These are phyloP conservation scores for Fusarium proliferatum DNA, from an alignment of 2,329 filamentous ascomycete species.

Conservation along the genomic window DNA sequence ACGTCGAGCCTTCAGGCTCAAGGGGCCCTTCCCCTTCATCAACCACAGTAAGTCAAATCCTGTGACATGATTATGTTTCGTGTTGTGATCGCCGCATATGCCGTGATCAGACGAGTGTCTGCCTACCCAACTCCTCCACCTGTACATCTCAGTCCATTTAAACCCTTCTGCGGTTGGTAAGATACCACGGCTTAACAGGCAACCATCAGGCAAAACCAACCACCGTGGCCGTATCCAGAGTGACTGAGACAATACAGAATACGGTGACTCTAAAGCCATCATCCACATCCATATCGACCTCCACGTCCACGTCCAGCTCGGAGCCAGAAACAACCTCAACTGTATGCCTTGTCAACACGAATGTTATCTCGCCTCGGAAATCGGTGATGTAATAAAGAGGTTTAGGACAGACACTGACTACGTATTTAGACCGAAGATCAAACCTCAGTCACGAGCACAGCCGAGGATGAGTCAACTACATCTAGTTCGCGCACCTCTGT, in stretches of 20 bases:
- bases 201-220: conserved; percentile 45
- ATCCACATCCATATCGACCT: conserved; percentile 39
- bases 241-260: conserved; percentile 52
- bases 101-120: conserved; percentile 43
- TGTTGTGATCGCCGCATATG: conserved; percentile 33
- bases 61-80: conserved; percentile 24
- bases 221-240: conserved; percentile 45
- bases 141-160: conserved; percentile 23
- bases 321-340: conserved; percentile 47
- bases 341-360: conserved; percentile 52
- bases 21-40: conserved; percentile 41
- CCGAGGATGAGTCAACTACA: conserved; percentile 27
- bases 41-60: conserved; percentile 45
- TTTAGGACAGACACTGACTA: conserved; percentile 31
- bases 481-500: conserved; percentile 43
- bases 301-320: conserved; percentile 37
- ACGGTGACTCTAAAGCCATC: conserved; percentile 43
- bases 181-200: conserved; percentile 46
- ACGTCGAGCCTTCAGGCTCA: conserved; percentile 67
- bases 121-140: conserved; percentile 12
- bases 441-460: conserved; percentile 31
- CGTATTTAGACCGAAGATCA: conserved; percentile 25
- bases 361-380: conserved; percentile 25
- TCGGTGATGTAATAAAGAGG: conserved; percentile 34
- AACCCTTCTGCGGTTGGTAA: conserved; percentile 33